Evolutionary conservation across 176 grass and related monocot genomes (phyloP).

Genomic region (Oryza officinalis): DNA sequence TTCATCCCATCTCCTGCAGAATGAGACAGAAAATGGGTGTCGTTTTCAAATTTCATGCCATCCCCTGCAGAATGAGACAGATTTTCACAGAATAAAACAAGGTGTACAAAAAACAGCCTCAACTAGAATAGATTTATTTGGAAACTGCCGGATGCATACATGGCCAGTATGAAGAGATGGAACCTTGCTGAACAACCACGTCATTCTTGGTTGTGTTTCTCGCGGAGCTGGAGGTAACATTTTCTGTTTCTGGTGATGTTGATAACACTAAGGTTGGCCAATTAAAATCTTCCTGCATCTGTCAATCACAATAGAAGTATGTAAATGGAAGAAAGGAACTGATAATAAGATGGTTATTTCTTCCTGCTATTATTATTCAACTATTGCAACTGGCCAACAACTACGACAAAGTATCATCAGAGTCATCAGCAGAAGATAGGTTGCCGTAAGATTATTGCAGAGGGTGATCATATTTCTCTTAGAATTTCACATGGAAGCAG

Average conservation of each 20-base stretch:
- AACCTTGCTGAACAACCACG: background rate
- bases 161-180: background rate
- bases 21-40: constrained; percentile 14
- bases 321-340: background rate
- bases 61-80: constrained; percentile 34
- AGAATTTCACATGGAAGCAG: background rate
- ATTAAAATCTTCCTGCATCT: constrained; percentile 49
- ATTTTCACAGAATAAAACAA: background rate
- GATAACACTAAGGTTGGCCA: background rate
- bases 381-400: background rate
- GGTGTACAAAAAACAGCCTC: background rate
- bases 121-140: background rate
- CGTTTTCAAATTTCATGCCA: constrained; percentile 14
- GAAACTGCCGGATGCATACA: constrained; percentile 16
- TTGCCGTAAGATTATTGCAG: background rate
- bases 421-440: background rate
- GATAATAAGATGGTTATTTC: background rate
- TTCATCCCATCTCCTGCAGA: background rate
- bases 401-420: background rate
- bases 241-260: constrained; percentile 10
- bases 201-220: constrained; percentile 4
- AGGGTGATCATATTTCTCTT: background rate
- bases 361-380: background rate
- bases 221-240: background rate
- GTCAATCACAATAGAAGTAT: background rate